These are phyloP conservation scores for Pleurostoma richardsiae DNA, from an alignment of 2,329 filamentous ascomycete genomes.

Conservation along the genomic window DNA sequence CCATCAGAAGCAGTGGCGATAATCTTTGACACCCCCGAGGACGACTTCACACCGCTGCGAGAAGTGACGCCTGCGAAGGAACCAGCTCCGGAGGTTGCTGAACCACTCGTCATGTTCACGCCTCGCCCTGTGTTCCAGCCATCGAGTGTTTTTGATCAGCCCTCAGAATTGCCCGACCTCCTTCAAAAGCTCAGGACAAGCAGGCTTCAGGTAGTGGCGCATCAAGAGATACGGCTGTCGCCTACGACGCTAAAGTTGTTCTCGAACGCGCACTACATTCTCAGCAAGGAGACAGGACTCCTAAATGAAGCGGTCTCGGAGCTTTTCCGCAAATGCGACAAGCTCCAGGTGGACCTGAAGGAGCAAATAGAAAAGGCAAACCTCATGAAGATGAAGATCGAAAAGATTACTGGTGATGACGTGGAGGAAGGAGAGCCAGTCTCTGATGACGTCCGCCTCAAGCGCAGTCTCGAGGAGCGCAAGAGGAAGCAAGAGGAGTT, in stretches of 20 bases:
- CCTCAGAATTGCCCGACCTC: constrained; percentile 23
- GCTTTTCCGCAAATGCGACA: constrained; percentile 65
- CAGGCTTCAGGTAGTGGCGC: constrained; percentile 55
- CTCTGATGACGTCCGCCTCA: constrained; percentile 50
- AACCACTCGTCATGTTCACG: constrained; percentile 50
- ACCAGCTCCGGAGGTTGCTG: constrained; percentile 29
- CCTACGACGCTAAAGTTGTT: constrained; percentile 67
- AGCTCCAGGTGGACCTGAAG: constrained; percentile 61
- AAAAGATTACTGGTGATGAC: constrained; percentile 59
- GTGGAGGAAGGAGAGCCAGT: constrained; percentile 42
- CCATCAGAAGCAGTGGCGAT: constrained; percentile 52
- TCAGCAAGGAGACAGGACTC: constrained; percentile 64
- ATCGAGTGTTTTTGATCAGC: constrained; percentile 50
- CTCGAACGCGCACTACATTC: constrained; percentile 66
- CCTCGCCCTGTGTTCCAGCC: constrained; percentile 64
- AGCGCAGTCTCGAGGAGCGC: constrained; percentile 50
- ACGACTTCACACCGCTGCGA: constrained; percentile 36
- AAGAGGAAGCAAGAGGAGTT: constrained; percentile 53
- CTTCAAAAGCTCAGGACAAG: constrained; percentile 54
- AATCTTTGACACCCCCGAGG: constrained; percentile 55
- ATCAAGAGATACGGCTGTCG: constrained; percentile 65
- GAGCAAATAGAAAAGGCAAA: constrained; percentile 63
- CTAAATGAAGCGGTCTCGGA: constrained; percentile 67
- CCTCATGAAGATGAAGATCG: constrained; percentile 61
- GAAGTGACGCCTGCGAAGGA: constrained; percentile 10